phyloP scores from a whole-genome alignment of 306 rosid genomes.

The Rosa rugosa region DNA sequence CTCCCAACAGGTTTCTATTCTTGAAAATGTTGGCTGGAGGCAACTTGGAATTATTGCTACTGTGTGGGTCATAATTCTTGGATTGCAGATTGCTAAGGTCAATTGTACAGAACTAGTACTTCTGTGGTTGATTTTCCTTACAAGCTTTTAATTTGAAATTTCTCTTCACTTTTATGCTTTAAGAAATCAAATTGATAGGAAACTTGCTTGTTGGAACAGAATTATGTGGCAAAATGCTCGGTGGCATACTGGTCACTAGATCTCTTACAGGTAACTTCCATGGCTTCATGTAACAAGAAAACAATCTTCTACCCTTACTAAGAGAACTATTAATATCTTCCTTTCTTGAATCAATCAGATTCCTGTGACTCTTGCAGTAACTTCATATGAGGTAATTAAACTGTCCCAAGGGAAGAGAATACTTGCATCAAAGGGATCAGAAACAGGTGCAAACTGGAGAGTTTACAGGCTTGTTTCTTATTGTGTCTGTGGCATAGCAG shows the following conservation, averaged over 20 bases:
- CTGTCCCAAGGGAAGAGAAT: conserved; percentile 55
- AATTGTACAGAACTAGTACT: neutral
- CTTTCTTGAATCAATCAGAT: conserved; percentile 16
- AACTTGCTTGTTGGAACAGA: conserved; percentile 35
- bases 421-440: conserved; percentile 56
- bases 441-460: conserved; percentile 31
- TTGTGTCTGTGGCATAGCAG: conserved; percentile 46
- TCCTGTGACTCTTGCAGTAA: conserved; percentile 46
- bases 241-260: conserved; percentile 46
- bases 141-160: conserved; percentile 4
- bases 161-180: conserved; percentile 4
- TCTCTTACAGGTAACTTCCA: conserved; percentile 45
- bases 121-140: conserved; percentile 6
- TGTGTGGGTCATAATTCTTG: conserved; percentile 69
- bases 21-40: conserved; percentile 58
- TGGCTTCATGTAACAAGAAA: neutral
- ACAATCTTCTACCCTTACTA: neutral
- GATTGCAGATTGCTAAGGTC: conserved; percentile 64
- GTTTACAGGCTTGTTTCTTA: conserved; percentile 32
- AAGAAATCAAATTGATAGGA: neutral
- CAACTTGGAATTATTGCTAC: conserved; percentile 56
- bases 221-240: conserved; percentile 45
- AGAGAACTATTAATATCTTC: neutral
- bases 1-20: conserved; percentile 43
- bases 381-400: conserved; percentile 52